These are phyloP conservation scores for Clonostachys solani DNA, from an alignment of 2,329 filamentous ascomycete genomes.

Conservation along the genomic window DNA sequence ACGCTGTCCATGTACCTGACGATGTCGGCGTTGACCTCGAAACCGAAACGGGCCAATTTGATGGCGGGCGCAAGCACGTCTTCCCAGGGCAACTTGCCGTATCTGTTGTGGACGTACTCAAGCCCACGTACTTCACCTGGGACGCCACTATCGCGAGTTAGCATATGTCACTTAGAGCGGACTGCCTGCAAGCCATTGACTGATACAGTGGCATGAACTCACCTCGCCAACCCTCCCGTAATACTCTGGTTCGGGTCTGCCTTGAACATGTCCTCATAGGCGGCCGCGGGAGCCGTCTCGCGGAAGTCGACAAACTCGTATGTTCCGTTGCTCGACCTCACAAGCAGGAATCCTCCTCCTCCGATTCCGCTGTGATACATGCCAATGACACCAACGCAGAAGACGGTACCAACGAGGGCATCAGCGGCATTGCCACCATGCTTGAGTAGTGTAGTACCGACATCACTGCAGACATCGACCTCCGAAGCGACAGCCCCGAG, in stretches of 20 bases:
- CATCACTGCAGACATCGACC: constrained; percentile 51
- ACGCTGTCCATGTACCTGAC: constrained; percentile 61
- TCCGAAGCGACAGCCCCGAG: constrained; percentile 60
- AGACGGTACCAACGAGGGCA: constrained; percentile 58
- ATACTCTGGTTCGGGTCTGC: constrained; percentile 61
- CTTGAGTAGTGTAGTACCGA: constrained; percentile 53
- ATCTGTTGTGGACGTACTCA: constrained; percentile 67
- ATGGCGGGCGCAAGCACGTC: constrained; percentile 67
- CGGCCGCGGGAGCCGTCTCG: constrained; percentile 76
- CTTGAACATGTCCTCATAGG: constrained; percentile 77
- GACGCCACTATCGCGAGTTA: constrained; percentile 42
- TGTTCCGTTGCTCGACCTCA: constrained; percentile 57
- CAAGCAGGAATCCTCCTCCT: constrained; percentile 75
- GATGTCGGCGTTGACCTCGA: constrained; percentile 67
- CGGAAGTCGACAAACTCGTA: constrained; percentile 85
- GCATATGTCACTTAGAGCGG: neutral
- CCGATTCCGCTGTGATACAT: constrained; percentile 71
- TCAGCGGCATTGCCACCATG: constrained; percentile 64
- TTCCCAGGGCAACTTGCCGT: constrained; percentile 61
- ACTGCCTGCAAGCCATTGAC: constrained; percentile 15
- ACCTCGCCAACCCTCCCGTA: constrained; percentile 67
- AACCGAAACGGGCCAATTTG: constrained; percentile 67
- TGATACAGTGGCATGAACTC: neutral
- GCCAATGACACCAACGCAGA: constrained; percentile 59
- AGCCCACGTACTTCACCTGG: constrained; percentile 71